Conservation (phyloP, 768 basidiomycete genomes). For the Pulveroboletus frians region DNA sequence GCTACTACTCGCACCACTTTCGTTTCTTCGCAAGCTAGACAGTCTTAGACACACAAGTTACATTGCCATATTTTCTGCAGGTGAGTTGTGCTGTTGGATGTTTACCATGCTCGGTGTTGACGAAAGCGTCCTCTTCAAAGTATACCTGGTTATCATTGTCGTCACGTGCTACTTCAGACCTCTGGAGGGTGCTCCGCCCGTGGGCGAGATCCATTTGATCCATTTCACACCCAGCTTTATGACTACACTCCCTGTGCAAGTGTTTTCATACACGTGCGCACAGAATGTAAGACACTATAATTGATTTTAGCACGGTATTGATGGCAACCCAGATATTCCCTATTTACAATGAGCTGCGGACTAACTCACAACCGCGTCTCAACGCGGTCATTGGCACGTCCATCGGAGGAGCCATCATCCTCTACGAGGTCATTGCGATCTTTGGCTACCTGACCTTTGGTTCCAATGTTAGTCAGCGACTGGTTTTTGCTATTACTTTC, state of each 20-base stretch:
- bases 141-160: slow-evolving; percentile 75
- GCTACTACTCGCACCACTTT: slow-evolving; percentile 70
- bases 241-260: slow-evolving; percentile 87
- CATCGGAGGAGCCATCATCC: slow-evolving; percentile 76
- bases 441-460: slow-evolving; percentile 95
- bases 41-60: slow-evolving; percentile 89
- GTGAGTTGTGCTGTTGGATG: slow-evolving; percentile 39
- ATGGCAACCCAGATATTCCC: slow-evolving; percentile 68
- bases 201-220: slow-evolving; percentile 66
- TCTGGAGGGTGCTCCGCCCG: slow-evolving; percentile 53
- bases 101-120: background rate
- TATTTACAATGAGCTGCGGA: slow-evolving; percentile 84
- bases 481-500: background rate
- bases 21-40: slow-evolving; percentile 78
- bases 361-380: slow-evolving; percentile 77
- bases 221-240: slow-evolving; percentile 75
- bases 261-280: slow-evolving; percentile 88
- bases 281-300: slow-evolving; percentile 65
- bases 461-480: slow-evolving; percentile 51
- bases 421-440: slow-evolving; percentile 84
- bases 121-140: slow-evolving; percentile 33
- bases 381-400: slow-evolving; percentile 83
- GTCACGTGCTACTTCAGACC: slow-evolving; percentile 76
- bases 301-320: slow-evolving; percentile 2
- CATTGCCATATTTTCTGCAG: slow-evolving; percentile 84